phyloP scores from a whole-genome alignment of 352 stramenopile genomes.

The Phytophthora hybrid region DNA sequence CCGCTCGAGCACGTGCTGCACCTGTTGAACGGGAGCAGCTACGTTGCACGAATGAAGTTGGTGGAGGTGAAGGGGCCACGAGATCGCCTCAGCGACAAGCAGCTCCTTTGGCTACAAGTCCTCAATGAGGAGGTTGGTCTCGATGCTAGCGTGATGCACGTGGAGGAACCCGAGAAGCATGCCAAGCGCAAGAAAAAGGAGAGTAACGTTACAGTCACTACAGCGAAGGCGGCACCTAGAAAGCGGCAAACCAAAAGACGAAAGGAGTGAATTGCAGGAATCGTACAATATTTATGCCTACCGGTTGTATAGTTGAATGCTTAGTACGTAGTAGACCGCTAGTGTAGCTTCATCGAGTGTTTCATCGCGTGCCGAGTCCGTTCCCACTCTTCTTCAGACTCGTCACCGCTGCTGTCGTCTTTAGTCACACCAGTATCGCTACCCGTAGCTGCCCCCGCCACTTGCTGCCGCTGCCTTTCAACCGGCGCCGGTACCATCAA shows the following conservation, averaged over 20 bases:
- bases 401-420: slow-evolving; percentile 27
- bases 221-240: slow-evolving; percentile 16
- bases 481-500: slow-evolving; percentile 39
- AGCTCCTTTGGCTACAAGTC: slow-evolving; percentile 80
- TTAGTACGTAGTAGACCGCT: not conserved
- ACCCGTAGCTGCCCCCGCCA: not conserved
- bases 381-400: slow-evolving; percentile 50
- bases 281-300: slow-evolving; percentile 20
- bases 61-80: slow-evolving; percentile 91
- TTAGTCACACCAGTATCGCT: slow-evolving; percentile 18
- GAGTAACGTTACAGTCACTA: not conserved
- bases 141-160: slow-evolving; percentile 70
- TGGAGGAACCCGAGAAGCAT: slow-evolving; percentile 72
- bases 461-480: slow-evolving; percentile 4
- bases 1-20: slow-evolving; percentile 29
- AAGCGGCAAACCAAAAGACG: slow-evolving; percentile 25
- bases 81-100: slow-evolving; percentile 86
- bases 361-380: slow-evolving; percentile 44
- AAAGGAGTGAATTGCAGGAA: slow-evolving; percentile 16
- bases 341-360: slow-evolving; percentile 22
- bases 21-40: slow-evolving; percentile 25
- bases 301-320: not conserved
- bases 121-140: slow-evolving; percentile 67
- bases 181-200: slow-evolving; percentile 46
- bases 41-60: slow-evolving; percentile 55